Evolutionary conservation across 2,329 filamentous ascomycete genomes (phyloP).

Genomic region (Dothiorella sarmentorum): DNA sequence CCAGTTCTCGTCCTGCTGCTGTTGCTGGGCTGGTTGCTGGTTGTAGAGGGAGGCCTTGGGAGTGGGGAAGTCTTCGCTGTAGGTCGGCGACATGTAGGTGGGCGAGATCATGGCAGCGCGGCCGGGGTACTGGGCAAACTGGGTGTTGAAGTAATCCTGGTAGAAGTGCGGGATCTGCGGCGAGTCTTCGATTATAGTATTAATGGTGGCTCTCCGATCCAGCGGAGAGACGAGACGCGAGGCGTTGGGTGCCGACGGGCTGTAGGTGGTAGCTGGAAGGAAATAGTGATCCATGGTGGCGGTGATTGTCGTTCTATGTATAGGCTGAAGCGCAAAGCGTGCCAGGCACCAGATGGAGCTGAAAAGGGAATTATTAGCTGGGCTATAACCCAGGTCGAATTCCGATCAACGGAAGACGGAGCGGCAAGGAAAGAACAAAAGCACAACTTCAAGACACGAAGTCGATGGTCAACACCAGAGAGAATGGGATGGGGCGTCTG

Average conservation of each 20-base stretch:
- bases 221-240: constrained; percentile 46
- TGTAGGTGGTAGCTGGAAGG: constrained; percentile 51
- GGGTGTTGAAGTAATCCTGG: constrained; percentile 16
- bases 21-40: constrained; percentile 55
- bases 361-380: constrained; percentile 10
- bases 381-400: not conserved
- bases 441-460: not conserved
- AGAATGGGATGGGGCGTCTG: constrained; percentile 7
- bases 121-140: constrained; percentile 16
- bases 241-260: constrained; percentile 35
- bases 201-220: constrained; percentile 57
- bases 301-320: not conserved
- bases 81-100: constrained; percentile 40
- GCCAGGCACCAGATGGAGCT: not conserved
- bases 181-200: constrained; percentile 62
- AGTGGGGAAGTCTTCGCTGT: constrained; percentile 64
- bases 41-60: constrained; percentile 55
- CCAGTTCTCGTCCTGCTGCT: not conserved
- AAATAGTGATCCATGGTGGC: constrained; percentile 45
- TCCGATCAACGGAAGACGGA: constrained; percentile 7
- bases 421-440: not conserved
- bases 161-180: constrained; percentile 19
- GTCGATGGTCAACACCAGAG: constrained; percentile 15
- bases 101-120: constrained; percentile 39
- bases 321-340: constrained; percentile 4